A percentile compares a stretch with the other conserved stretches of the same genome.
phyloP scores from a whole-genome alignment of 1,139 yeast genomes.

The Casaregolazyma lundiana region DNA sequence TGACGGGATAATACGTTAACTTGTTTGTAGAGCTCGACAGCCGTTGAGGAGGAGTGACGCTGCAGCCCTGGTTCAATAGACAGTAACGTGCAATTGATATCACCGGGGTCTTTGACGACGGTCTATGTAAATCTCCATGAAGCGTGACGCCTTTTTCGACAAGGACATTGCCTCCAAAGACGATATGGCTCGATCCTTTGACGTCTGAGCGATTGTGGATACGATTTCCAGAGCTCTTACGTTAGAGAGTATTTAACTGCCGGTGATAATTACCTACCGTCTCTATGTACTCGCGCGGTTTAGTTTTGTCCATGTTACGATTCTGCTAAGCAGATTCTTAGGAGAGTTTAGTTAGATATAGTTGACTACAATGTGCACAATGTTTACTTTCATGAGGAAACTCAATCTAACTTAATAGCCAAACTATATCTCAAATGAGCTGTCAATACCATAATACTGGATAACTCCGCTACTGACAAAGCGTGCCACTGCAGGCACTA shows the following conservation, averaged over 20 bases:
- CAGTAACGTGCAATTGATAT: conserved; percentile 54
- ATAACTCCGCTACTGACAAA: no score
- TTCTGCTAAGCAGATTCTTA: background rate
- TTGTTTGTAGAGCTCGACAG: conserved; percentile 14
- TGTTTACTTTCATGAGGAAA: no score
- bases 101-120: conserved; percentile 34
- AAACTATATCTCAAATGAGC: no score
- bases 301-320: conserved; percentile 1
- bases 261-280: conserved; percentile 27
- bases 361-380: no score
- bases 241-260: conserved; percentile 20
- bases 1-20: conserved; percentile 34
- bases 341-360: no score
- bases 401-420: no score
- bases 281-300: conserved; percentile 24
- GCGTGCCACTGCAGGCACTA: no score
- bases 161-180: conserved; percentile 44
- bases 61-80: conserved; percentile 25
- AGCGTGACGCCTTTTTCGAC: conserved; percentile 37
- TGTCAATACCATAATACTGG: no score
- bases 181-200: conserved; percentile 41
- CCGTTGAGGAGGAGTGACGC: conserved; percentile 24
- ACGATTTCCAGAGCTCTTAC: conserved; percentile 49
- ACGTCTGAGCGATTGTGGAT: conserved; percentile 48
- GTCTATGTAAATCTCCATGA: conserved; percentile 39